phyloP scores from a whole-genome alignment of 1,139 yeast species.

The Suhomyces ambrosiae region DNA sequence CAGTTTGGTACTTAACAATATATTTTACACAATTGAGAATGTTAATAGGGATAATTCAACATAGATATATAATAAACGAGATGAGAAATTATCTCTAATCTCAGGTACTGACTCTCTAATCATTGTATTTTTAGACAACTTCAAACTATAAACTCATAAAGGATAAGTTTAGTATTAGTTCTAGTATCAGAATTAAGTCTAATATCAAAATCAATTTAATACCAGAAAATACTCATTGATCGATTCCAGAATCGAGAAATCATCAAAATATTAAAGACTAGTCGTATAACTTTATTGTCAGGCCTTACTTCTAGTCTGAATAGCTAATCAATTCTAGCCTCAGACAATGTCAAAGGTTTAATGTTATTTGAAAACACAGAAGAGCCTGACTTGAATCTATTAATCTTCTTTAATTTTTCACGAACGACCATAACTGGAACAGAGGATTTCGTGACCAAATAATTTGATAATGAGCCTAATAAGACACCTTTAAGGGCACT shows the following conservation, averaged over 20 bases:
- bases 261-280: too few relatives aligned
- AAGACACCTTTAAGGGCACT: slow-evolving; percentile 76
- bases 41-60: slow-evolving; percentile 7
- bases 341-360: slow-evolving; percentile 52
- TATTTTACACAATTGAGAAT: not conserved
- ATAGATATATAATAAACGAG: slow-evolving; percentile 6
- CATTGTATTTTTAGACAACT: too few relatives aligned
- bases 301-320: too few relatives aligned
- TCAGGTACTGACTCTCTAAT: too few relatives aligned
- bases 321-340: slow-evolving; percentile 48
- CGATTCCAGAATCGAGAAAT: too few relatives aligned
- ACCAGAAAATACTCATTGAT: too few relatives aligned
- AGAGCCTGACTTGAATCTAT: slow-evolving; percentile 53
- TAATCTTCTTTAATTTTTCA: slow-evolving; percentile 74
- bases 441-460: slow-evolving; percentile 72
- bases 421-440: slow-evolving; percentile 93
- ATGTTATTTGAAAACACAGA: slow-evolving; percentile 52
- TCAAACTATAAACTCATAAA: too few relatives aligned
- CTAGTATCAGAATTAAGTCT: too few relatives aligned
- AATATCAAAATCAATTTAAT: too few relatives aligned
- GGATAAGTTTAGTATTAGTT: too few relatives aligned
- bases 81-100: too few relatives aligned
- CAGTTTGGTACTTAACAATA: not conserved
- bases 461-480: slow-evolving; percentile 74
- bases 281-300: too few relatives aligned